Base-by-base conservation (phyloP, 192 early-diverging fungal genomes). In the Dissophora ornata region DNA sequence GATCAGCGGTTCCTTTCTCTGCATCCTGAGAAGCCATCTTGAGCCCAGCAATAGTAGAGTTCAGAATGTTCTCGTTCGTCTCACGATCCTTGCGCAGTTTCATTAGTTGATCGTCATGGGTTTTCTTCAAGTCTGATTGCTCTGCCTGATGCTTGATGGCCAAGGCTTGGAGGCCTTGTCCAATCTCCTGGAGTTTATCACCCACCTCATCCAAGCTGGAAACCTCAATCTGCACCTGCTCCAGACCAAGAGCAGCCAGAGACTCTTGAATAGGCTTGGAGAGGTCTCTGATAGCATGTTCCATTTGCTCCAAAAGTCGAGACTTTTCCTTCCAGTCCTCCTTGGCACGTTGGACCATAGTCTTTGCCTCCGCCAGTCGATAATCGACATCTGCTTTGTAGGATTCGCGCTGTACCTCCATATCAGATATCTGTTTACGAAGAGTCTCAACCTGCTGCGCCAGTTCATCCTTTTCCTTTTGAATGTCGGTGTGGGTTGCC, bases 261-360 rank as follows among this genome's bases (percentile, higher is more conserved):
- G 57, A 67, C 2, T 77, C 58, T 15, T 32, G 19, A 26, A 77
- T 62, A 1, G 73, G 73, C 18, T 62, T 34, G 3, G 38, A 19
- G 15, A 77, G 53, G 3, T 63, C 62, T 25, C 40, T 53, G 15
- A 33, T 69, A 4, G 51, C 77, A 48, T 57, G 61, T n/a, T 69
- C 62, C 30, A 45, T 65, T 28, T 70, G 66, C 8, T 79, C 77
- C 26, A 69, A 44, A 3, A 69, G 34, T 15, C 61, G 50, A 1
- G 66, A 79, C 38, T 79, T 79, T 50, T 69, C 62, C 36, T 69
- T 79, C 77, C 67, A 79, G 34, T 69, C 66, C 33, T 64, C 67
- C 49, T 69, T 62, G 1, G 66, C 67, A 30, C 77, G 57, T 15
- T 49, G 57, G 3, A 69, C 62, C 77, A 79, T 70, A n/a, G 51